Evolutionary conservation across 176 grass and related monocot genomes (phyloP), one percentile per base, ranked within the genome.

Genomic region (Raddia guianensis): DNA sequence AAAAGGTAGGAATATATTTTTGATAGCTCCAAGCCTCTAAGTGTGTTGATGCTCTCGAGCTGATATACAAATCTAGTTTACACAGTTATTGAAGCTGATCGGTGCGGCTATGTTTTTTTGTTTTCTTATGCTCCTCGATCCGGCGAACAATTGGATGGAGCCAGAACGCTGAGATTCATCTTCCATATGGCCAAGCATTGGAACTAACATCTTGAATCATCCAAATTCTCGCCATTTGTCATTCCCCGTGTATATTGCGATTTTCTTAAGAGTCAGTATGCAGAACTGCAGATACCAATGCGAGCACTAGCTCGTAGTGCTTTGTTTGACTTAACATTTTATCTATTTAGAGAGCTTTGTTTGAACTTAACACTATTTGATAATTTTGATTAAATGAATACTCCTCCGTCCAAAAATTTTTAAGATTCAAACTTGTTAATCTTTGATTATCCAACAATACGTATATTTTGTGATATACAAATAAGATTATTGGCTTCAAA

Each of bases 151-250:
- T 6, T 5, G 5, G 34, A 55, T 34, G 44, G n/a, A 12, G 12
- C n/a, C 44, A 69, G 21, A 35, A 6, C 20, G 20, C 20, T 46
- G 66, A 68, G 42, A 70, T 49, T 12, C 8, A 9, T 48, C 18
- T 15, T 61, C 54, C 79, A 72, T 20, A 19, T 61, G 67, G 66
- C 67, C 44, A 81, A 19, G 12, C 76, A 27, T 48, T 49, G 33
- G 20, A 76, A 55, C 60, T 61, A 12, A 2, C 58, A 32, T 61
- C 58, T 61, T 32, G 9, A 61, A 55, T 8, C 51, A 2, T 76
- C 12, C 10, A 9, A 44, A 21, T 19, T 66, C 54, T 61, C 12
- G 27, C 16, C 27, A 54, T 16, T 18, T 49, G 40, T 51, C 60
- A 18, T 77, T 84, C 68, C n/a, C 45, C 7, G 56, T 58, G 9